Evolutionary conservation across 306 rosid genomes (phyloP).

Genomic region (Casuarina equisetifolia): DNA sequence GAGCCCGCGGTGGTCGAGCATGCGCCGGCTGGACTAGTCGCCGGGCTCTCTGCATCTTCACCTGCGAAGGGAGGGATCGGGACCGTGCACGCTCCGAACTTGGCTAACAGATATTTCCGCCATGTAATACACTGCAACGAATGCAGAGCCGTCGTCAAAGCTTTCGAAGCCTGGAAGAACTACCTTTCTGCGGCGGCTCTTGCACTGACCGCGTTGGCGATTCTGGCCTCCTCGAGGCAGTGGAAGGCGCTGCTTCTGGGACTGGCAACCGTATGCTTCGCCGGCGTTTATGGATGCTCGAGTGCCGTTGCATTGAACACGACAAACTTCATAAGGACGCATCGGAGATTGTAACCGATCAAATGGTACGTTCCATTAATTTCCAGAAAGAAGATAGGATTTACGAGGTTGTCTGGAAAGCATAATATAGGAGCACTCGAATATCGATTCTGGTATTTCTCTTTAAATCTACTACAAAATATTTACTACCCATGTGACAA

Average conservation of each 20-base stretch:
- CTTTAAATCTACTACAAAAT: background rate
- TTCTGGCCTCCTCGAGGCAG: conserved; percentile 69
- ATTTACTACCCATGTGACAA: background rate
- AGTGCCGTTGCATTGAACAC: conserved; percentile 70
- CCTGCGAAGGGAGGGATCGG: conserved; percentile 93
- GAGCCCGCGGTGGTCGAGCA: conserved; percentile 93
- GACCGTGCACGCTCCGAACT: conserved; percentile 74
- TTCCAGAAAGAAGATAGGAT: background rate
- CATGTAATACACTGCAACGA: conserved; percentile 83
- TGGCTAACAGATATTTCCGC: conserved; percentile 80
- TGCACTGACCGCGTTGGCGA: conserved; percentile 52
- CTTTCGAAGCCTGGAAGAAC: conserved; percentile 73
- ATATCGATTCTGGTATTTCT: background rate
- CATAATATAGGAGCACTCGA: background rate
- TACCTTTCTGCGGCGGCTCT: conserved; percentile 56
- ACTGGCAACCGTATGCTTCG: conserved; percentile 55
- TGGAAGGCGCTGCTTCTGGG: conserved; percentile 69
- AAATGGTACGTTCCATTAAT: background rate
- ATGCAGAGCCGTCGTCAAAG: conserved; percentile 68
- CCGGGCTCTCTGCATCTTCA: conserved; percentile 66
- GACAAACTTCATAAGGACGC: conserved; percentile 80
- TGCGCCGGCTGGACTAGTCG: conserved; percentile 85
- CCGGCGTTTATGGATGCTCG: conserved; percentile 73
- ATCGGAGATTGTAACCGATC: conserved; percentile 68
- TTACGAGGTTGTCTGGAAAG: background rate